Evolutionary conservation across 257 asterid genomes (phyloP).

Genomic region (Verbascum thapsus): DNA sequence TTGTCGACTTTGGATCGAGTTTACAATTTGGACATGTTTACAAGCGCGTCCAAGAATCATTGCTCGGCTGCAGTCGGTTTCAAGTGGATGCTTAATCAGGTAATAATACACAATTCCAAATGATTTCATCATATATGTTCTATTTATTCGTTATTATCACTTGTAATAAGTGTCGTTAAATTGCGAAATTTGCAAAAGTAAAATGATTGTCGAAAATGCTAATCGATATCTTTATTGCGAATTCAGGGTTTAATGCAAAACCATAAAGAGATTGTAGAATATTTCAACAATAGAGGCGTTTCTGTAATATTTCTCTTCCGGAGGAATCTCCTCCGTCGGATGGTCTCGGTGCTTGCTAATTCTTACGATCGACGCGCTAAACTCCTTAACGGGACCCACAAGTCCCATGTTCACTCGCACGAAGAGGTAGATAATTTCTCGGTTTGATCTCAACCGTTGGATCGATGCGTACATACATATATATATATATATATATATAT

Average conservation of each 20-base stretch:
- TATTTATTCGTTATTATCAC: no score
- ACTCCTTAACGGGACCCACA: constrained; percentile 74
- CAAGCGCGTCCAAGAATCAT: constrained; percentile 90
- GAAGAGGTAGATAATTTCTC: constrained; percentile 54
- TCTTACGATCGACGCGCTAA: constrained; percentile 66
- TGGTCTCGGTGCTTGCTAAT: constrained; percentile 73
- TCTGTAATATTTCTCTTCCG: constrained; percentile 66
- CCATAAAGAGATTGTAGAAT: constrained; percentile 59
- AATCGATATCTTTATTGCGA: not conserved
- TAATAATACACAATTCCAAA: constrained; percentile 9
- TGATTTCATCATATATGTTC: no score
- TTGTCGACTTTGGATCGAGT: constrained; percentile 62
- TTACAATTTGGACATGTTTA: constrained; percentile 75
- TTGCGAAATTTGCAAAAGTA: no score
- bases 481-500: no score
- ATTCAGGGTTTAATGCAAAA: constrained; percentile 66
- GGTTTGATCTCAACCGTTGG: not conserved
- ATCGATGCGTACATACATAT: no score
- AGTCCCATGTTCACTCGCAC: constrained; percentile 76
- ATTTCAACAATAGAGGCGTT: constrained; percentile 58
- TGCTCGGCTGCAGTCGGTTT: constrained; percentile 94
- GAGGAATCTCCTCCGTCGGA: constrained; percentile 65
- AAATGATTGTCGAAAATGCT: no score
- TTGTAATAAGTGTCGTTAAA: no score
- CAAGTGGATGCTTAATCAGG: constrained; percentile 99